A percentile compares a stretch with the other conserved stretches of the same genome.
These are phyloP conservation scores for Macrolepiota fuliginosa DNA, from an alignment of 768 basidiomycete species.

Conservation along the genomic window DNA sequence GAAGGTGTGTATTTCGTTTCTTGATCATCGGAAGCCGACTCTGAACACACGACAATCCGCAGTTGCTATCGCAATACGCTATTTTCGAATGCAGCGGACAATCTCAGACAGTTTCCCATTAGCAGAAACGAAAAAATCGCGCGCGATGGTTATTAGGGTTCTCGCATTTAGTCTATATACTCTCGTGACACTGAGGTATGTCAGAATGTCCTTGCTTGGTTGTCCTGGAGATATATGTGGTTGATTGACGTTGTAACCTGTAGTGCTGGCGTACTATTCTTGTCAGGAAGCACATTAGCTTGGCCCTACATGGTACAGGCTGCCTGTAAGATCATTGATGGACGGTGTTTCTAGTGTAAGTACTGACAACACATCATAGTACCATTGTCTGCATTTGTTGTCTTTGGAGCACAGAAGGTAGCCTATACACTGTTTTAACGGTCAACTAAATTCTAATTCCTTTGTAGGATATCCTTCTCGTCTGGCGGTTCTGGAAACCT, in stretches of 20 bases:
- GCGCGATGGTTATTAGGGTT: constrained; percentile 35
- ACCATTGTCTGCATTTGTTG: constrained; percentile 43
- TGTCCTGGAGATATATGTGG: neutral
- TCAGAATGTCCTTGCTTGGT: neutral
- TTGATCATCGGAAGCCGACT: neutral
- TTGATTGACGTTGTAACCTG: neutral
- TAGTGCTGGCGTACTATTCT: constrained; percentile 37
- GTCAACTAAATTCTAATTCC: constrained; percentile 3
- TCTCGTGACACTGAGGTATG: constrained; percentile 41
- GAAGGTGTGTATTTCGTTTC: constrained; percentile 34
- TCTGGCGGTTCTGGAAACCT: constrained; percentile 31
- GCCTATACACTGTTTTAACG: constrained; percentile 3
- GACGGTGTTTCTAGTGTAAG: neutral
- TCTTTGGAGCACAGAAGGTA: constrained; percentile 52
- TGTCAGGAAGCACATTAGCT: constrained; percentile 23
- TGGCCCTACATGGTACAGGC: constrained; percentile 51
- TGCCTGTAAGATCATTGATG: constrained; percentile 32
- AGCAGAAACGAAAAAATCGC: constrained; percentile 31
- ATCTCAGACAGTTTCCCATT: constrained; percentile 41
- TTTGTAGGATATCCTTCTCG: constrained; percentile 35
- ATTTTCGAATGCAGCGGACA: constrained; percentile 35
- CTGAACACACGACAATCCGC: neutral
- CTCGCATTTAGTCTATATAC: constrained; percentile 45
- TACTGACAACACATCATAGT: constrained; percentile 30
- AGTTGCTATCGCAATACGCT: constrained; percentile 45